phyloP scores from a whole-genome alignment of 306 rosid species.

The Purshia tridentata region DNA sequence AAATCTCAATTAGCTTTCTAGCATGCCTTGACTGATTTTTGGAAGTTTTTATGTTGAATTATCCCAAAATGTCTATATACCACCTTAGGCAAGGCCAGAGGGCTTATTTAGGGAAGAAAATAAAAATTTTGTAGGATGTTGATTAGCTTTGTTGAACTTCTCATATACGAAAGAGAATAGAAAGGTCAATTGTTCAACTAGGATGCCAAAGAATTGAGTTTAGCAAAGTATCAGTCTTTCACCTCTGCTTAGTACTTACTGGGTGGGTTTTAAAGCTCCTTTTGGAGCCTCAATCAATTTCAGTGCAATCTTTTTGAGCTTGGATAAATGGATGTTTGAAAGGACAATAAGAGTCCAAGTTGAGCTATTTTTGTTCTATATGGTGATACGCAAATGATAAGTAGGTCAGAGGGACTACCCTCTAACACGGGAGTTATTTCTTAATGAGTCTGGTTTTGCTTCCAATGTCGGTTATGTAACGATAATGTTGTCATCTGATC shows the following conservation, averaged over 20 bases:
- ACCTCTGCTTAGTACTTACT: too few species aligned
- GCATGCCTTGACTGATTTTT: background rate
- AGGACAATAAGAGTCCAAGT: background rate
- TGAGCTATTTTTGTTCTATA: background rate
- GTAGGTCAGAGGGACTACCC: background rate
- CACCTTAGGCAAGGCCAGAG: background rate
- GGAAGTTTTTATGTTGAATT: background rate
- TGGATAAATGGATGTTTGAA: constrained; percentile 1
- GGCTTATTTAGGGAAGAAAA: background rate
- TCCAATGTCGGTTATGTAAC: background rate
- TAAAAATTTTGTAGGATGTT: background rate
- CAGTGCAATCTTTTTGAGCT: background rate
- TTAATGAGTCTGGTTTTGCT: background rate
- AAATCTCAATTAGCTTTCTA: background rate
- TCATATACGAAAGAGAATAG: too few species aligned
- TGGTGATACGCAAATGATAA: background rate
- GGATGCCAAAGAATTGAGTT: too few species aligned
- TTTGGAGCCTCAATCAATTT: background rate
- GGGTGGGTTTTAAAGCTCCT: background rate
- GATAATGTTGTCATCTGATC: background rate
- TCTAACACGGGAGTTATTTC: background rate
- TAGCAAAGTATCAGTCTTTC: too few species aligned
- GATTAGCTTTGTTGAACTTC: background rate
- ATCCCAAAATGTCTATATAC: background rate
- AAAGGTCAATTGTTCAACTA: too few species aligned